Conservation (phyloP, 192 early-diverging fungal species). For the Entophlyctis luteolus region DNA sequence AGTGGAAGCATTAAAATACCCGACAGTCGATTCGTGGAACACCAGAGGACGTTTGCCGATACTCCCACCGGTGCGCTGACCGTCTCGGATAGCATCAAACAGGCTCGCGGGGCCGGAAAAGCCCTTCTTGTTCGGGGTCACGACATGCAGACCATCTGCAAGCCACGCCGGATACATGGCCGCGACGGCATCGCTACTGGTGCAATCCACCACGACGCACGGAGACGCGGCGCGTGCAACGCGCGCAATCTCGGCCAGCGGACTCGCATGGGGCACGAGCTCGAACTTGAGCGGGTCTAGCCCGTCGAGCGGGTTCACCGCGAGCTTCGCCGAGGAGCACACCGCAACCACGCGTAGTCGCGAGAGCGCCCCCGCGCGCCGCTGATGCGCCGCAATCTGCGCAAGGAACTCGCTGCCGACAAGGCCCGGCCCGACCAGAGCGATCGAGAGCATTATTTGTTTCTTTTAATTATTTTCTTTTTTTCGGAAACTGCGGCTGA, state of each 20-base stretch:
- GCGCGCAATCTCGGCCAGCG: conserved; percentile 19
- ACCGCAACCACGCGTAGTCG: conserved; percentile 71
- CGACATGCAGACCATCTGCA: conserved; percentile 71
- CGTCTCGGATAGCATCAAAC: conserved; percentile 68
- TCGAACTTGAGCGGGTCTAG: background rate
- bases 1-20: conserved; percentile 25
- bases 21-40: conserved; percentile 94
- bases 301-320: conserved; percentile 37
- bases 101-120: conserved; percentile 74
- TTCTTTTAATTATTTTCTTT: background rate
- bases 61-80: background rate
- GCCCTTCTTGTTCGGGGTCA: conserved; percentile 98
- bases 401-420: conserved; percentile 86
- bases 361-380: conserved; percentile 27
- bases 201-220: conserved; percentile 85
- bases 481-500: background rate
- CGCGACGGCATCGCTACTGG: conserved; percentile 76
- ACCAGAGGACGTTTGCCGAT: conserved; percentile 45
- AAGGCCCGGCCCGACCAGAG: conserved; percentile 89
- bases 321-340: conserved; percentile 60
- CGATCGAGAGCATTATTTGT: conserved; percentile 51
- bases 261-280: background rate
- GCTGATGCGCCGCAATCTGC: conserved; percentile 64
- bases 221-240: conserved; percentile 36
- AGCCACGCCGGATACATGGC: conserved; percentile 81